Evolutionary conservation across 345 rosid species (phyloP), one percentile per base, ranked within the genome.

Genomic region (Heritiera littoralis): DNA sequence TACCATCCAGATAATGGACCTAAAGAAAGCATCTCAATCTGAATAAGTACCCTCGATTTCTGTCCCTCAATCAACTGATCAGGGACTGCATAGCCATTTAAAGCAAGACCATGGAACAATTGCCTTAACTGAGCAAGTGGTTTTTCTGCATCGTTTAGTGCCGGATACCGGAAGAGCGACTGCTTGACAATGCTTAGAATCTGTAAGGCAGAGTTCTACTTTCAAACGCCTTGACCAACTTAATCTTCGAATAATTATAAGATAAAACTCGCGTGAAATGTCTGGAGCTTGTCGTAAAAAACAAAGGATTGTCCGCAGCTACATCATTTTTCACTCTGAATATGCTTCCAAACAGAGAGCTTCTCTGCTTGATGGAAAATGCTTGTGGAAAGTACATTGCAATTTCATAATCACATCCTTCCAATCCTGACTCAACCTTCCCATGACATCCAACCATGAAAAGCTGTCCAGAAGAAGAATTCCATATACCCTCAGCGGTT

Each of bases 391-490:
- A 71, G 75, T 14, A 71, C 75, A 71, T 35, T 28, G 60, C 2
- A 32, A 71, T 51, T 11, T 51, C 60, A 51, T 71, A 51, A 71
- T 71, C 60, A 71, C 60, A 71, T 71, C 43, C 45, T 14, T 51
- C 45, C 10, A 15, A 15, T 9, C 45, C 8, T 3, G 20, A 32
- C 7, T 71, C 28, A 1, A 71, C 45, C 60, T 3, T 71, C 14
- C 45, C 75, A 12, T 71, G 43, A 51, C 60, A 71, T 51, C 60
- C 60, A 49, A 71, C 59, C 75, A 71, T 71, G 59, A 52, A 3
- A 51, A 71, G 75, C 23, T 51, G 60, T 30, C 75, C 60, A 71
- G 75, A 51, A 49, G 75, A 51, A 71, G 75, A 71, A 51, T 71
- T 49, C 60, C 60, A 71, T 51, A 51, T 71, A 7, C 75, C 75